phyloP scores from a whole-genome alignment of 163 green algal species.

The Scenedesmus sp. region DNA sequence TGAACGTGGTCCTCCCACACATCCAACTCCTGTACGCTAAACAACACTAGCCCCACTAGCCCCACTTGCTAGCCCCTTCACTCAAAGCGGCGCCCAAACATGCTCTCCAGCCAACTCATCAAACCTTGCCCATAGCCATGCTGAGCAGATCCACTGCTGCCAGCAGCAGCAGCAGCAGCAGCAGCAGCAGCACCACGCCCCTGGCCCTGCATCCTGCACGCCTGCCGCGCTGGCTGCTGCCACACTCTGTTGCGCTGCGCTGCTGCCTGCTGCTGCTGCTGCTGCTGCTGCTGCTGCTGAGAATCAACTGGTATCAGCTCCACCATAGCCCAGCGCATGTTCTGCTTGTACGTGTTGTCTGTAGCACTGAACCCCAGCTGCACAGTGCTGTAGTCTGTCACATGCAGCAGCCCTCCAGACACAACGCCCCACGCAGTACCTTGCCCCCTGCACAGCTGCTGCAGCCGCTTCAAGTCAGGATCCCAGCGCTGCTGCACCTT shows the following conservation, averaged over 20 bases:
- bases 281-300: not conserved
- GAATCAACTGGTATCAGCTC: not conserved
- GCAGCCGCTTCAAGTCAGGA: not conserved
- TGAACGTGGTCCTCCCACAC: not conserved
- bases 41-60: no score
- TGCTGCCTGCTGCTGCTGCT: not conserved
- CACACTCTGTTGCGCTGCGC: not conserved
- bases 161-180: not conserved
- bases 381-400: constrained; percentile 19
- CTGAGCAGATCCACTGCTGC: no score
- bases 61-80: not conserved
- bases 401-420: not conserved
- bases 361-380: not conserved
- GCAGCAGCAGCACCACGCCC: not conserved
- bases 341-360: constrained; percentile 1
- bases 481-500: not conserved
- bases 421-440: not conserved
- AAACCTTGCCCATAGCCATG: not conserved
- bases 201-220: no score
- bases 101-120: not conserved
- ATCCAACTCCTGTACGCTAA: not conserved
- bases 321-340: constrained; percentile 23
- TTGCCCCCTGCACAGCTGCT: not conserved
- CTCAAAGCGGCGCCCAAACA: not conserved
- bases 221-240: not conserved